Conservation (phyloP, 2,329 filamentous ascomycete genomes). For the Aspergillus fructus region DNA sequence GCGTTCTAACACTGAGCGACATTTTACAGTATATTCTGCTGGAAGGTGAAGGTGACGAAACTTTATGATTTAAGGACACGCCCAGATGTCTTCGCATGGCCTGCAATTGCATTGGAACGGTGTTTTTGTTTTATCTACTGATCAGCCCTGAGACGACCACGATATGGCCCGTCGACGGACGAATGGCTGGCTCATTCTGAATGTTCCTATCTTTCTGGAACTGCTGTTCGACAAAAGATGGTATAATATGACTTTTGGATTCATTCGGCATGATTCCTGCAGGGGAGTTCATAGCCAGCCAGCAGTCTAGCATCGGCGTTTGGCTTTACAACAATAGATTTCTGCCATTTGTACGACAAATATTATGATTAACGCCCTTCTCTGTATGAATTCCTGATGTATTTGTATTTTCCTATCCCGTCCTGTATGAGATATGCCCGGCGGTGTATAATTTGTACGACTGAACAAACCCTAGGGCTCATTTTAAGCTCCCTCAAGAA, state of each 20-base stretch:
- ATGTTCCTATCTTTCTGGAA: constrained; percentile 11
- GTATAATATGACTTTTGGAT: constrained; percentile 25
- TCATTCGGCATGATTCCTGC: constrained; percentile 5
- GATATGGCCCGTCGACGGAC: constrained; percentile 1
- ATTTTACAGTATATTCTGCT: constrained; percentile 93
- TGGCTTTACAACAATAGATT: constrained; percentile 31
- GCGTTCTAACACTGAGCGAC: constrained; percentile 90
- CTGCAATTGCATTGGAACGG: constrained; percentile 34
- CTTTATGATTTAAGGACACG: constrained; percentile 24
- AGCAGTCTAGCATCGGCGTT: constrained; percentile 22
- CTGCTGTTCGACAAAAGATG: constrained; percentile 29
- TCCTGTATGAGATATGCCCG: constrained; percentile 5
- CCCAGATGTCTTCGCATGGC: constrained; percentile 19
- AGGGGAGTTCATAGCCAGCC: constrained; percentile 4
- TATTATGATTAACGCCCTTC: neutral
- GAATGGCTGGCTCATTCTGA: constrained; percentile 9
- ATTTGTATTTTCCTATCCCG: constrained; percentile 7
- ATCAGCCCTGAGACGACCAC: constrained; percentile 1
- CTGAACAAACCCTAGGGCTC: neutral
- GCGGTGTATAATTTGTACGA: constrained; percentile 8
- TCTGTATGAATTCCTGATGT: neutral
- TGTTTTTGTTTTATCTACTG: constrained; percentile 24
- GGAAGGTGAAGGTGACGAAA: constrained; percentile 66
- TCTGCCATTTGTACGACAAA: constrained; percentile 16
- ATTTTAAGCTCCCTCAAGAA: neutral